Base-by-base conservation (phyloP, 805 yeast species). In the Candida maris region DNA sequence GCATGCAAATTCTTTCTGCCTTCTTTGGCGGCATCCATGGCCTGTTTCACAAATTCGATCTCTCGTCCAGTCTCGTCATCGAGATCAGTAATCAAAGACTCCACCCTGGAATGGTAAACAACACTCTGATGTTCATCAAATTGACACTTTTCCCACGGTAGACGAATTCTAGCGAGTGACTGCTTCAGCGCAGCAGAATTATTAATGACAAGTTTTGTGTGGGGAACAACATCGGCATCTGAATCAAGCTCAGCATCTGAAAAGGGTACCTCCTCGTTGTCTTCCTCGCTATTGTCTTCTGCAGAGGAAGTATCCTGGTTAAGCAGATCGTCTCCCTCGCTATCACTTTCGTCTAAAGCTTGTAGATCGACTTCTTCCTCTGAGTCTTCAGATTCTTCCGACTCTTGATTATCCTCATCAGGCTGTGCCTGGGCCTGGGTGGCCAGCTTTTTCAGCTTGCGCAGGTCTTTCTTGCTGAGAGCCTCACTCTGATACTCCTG, bases 31-130 rank as follows among this genome's bases (percentile, higher is more conserved):
- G 97, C 94, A 35, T 77, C 82, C 39, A 93, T 73, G 5, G 95
- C 95, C 67, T 93, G 98, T 59, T 86, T 88, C 64, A 89, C 93
- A 54, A 93, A 91, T 18, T 95, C 94, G 46, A 93, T 68, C 67
- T 93, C 99, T 60, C 98, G 79, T 63, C 88, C 91, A 28, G 96
- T 85, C 53, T 93, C 99, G 56, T 93, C 97, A 54, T 89, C 85
- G 42, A 91, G 84, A 59, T 91, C 97, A 56, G 76, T 83, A 54
- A 85, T 81, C 37, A 76, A 76, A 15, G 75, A 59, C 56, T 76
- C 91, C 30, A 83, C 73, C 33, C 74, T 72, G 13, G 67, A 74
- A 10, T 68, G 65, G 28, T 89, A 73, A 10, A 81, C 72, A 24
- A 88, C 61, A 12, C 85, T 62, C 67, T 86, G 88, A 60, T 85